Conservation (phyloP, 495 filamentous ascomycete genomes). For the Tuber melanosporum region DNA sequence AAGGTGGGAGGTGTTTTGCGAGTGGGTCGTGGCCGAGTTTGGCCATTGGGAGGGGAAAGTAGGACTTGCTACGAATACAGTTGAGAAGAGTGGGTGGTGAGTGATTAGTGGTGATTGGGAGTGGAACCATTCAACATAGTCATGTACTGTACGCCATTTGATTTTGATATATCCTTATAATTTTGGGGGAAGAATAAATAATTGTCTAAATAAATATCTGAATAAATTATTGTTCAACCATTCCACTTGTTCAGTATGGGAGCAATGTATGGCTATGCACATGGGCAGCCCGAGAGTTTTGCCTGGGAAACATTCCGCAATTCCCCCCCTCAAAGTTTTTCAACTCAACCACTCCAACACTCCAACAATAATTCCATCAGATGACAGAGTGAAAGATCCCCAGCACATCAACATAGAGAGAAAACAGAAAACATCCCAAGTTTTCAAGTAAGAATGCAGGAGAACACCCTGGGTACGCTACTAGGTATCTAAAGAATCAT, state of each 20-base stretch:
- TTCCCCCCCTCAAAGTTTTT: neutral
- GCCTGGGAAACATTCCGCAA: neutral
- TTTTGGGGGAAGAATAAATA: no score
- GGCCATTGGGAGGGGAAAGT: slow-evolving; percentile 50
- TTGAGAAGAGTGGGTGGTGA: neutral
- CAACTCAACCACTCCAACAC: no score
- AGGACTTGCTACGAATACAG: neutral
- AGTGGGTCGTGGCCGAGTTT: slow-evolving; percentile 81
- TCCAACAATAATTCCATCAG: neutral
- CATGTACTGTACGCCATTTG: neutral
- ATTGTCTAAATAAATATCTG: no score
- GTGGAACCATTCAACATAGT: neutral
- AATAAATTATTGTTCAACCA: neutral
- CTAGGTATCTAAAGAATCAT: no score
- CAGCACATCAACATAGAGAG: no score
- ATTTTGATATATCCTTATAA: neutral
- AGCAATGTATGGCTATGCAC: neutral
- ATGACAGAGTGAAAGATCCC: neutral
- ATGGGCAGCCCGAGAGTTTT: no score
- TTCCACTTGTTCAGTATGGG: neutral
- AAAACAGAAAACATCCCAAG: no score
- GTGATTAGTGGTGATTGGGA: neutral
- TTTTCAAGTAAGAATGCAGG: no score
- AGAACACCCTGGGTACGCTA: no score
- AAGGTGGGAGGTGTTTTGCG: slow-evolving; percentile 83